Percentiles rank a stretch among this genome's conserved stretches.
Conservation (phyloP, 768 basidiomycete genomes). For the Coprinopsis sp. region DNA sequence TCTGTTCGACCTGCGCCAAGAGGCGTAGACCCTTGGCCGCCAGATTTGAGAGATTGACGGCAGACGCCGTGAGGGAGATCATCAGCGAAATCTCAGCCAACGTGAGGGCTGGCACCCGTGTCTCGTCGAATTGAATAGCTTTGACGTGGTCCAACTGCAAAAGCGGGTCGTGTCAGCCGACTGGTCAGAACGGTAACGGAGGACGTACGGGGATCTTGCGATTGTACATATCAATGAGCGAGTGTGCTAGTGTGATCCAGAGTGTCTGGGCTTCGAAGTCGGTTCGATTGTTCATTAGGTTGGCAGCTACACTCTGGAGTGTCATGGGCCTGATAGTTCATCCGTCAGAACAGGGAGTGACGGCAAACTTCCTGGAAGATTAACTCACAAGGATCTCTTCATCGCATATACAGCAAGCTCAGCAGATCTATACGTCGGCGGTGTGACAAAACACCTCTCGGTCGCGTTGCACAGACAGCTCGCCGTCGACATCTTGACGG, state of each 20-base stretch:
- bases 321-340: slow-evolving; percentile 33
- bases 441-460: slow-evolving; percentile 39
- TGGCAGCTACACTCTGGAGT: slow-evolving; percentile 48
- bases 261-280: slow-evolving; percentile 62
- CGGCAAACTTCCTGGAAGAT: background rate
- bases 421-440: slow-evolving; percentile 34
- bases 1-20: slow-evolving; percentile 62
- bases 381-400: slow-evolving; percentile 42
- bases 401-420: slow-evolving; percentile 39
- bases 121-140: slow-evolving; percentile 44
- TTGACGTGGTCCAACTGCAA: slow-evolving; percentile 40
- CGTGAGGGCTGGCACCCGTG: slow-evolving; percentile 59
- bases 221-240: slow-evolving; percentile 53
- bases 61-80: slow-evolving; percentile 65
- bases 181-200: background rate
- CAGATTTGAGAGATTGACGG: slow-evolving; percentile 58
- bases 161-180: background rate
- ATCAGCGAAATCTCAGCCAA: slow-evolving; percentile 71
- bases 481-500: slow-evolving; percentile 59
- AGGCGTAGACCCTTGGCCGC: slow-evolving; percentile 68
- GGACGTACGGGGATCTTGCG: slow-evolving; percentile 42
- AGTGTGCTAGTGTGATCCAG: slow-evolving; percentile 62
- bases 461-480: slow-evolving; percentile 43
- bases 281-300: slow-evolving; percentile 53
- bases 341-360: slow-evolving; percentile 9